Percentiles rank a stretch among this genome's conserved stretches.
phyloP scores from a whole-genome alignment of 768 basidiomycete genomes.

The Suillus cothurnatus region DNA sequence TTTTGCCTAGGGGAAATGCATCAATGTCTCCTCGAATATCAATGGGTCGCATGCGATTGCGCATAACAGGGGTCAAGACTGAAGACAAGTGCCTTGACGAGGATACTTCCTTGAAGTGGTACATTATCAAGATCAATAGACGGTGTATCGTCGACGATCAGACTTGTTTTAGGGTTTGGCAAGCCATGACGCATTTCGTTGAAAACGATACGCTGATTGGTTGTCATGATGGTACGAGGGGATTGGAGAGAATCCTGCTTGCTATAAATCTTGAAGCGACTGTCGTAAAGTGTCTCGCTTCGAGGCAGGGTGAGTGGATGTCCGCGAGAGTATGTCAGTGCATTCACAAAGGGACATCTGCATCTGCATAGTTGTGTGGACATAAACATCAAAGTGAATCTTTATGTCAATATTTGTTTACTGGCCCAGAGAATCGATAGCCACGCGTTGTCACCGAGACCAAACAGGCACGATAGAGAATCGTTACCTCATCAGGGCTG shows the following conservation, averaged over 20 bases:
- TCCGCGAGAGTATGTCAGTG: neutral
- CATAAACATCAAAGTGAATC: neutral
- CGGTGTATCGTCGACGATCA: conserved; percentile 43
- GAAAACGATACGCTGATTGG: conserved; percentile 40
- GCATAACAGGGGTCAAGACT: conserved; percentile 48
- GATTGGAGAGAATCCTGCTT: too few relatives aligned
- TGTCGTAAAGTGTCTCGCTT: too few relatives aligned
- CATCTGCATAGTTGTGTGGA: neutral
- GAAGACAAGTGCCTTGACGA: conserved; percentile 52
- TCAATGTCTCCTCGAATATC: conserved; percentile 21
- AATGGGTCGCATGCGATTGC: conserved; percentile 39
- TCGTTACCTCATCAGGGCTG: neutral
- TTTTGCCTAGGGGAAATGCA: conserved; percentile 18
- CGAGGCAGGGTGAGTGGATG: too few relatives aligned
- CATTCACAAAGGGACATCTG: neutral
- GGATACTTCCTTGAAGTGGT: conserved; percentile 45
- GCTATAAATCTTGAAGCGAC: too few relatives aligned
- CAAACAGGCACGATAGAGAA: neutral
- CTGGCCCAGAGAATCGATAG: neutral
- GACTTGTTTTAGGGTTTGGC: conserved; percentile 46
- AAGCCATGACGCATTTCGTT: conserved; percentile 41
- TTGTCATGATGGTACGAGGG: conserved; percentile 9
- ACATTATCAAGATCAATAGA: conserved; percentile 53
- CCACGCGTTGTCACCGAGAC: neutral
- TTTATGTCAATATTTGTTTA: neutral